Conservation (phyloP, 2,329 filamentous ascomycete species). For the Plenodomus biglobosus region DNA sequence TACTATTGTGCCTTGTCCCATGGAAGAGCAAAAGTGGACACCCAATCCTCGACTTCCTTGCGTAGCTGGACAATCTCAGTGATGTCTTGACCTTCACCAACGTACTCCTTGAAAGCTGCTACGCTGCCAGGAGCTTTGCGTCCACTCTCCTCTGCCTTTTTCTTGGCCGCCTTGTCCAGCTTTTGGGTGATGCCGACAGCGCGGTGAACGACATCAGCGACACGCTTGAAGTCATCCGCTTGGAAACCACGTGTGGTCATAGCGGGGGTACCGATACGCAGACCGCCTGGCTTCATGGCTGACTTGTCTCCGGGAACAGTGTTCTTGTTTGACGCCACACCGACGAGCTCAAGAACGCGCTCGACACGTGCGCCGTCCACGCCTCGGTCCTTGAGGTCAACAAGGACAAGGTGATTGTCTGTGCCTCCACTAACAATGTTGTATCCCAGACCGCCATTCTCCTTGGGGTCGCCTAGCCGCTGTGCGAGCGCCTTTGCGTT, state of each 20-base stretch:
- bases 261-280: conserved; percentile 94
- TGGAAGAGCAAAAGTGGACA: conserved; percentile 46
- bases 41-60: conserved; percentile 48
- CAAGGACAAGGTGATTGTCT: conserved; percentile 94
- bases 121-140: conserved; percentile 46
- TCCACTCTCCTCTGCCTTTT: conserved; percentile 40
- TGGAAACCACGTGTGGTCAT: conserved; percentile 97
- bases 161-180: conserved; percentile 44
- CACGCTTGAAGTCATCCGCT: conserved; percentile 82
- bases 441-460: conserved; percentile 72
- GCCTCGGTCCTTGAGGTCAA: conserved; percentile 84
- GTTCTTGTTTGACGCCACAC: conserved; percentile 99
- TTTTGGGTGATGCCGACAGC: conserved; percentile 47
- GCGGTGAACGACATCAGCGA: conserved; percentile 47
- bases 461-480: conserved; percentile 69
- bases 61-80: conserved; percentile 46
- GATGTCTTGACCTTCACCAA: conserved; percentile 46
- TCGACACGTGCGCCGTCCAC: conserved; percentile 95
- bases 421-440: conserved; percentile 94
- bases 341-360: conserved; percentile 94
- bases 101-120: conserved; percentile 46
- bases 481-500: conserved; percentile 91
- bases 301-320: conserved; percentile 96
- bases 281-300: conserved; percentile 88
- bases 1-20: conserved; percentile 40